Evolutionary conservation across 345 rosid species (phyloP).

Genomic region (Eucalyptus viminalis): DNA sequence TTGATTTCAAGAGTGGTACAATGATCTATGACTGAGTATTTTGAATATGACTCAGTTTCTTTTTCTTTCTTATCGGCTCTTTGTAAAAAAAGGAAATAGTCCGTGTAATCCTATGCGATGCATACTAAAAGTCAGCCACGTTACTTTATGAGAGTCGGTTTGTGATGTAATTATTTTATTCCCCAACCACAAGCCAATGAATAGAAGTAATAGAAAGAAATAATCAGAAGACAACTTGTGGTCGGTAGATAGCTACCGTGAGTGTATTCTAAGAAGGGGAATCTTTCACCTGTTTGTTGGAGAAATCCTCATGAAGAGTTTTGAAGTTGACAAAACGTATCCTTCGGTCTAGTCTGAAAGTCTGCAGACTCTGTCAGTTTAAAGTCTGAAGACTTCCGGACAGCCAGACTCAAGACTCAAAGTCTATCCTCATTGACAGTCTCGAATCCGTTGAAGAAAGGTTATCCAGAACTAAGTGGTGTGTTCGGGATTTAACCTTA

Average conservation of each 20-base stretch:
- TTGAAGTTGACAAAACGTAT: too few species aligned
- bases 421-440: too few species aligned
- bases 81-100: not conserved
- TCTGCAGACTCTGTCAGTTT: too few species aligned
- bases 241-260: not conserved
- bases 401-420: too few species aligned
- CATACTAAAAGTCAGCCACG: not conserved
- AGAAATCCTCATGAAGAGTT: too few species aligned
- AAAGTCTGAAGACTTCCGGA: too few species aligned
- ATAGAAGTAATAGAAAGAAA: not conserved
- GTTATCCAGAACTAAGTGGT: too few species aligned
- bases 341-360: too few species aligned
- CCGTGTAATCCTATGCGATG: not conserved
- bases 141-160: not conserved
- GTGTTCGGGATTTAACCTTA: too few species aligned
- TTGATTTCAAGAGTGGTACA: not conserved
- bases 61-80: not conserved
- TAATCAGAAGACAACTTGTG: not conserved
- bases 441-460: too few species aligned
- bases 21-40: not conserved
- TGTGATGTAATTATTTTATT: not conserved
- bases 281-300: not conserved
- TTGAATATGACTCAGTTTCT: not conserved
- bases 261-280: not conserved
- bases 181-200: not conserved